Conservation (phyloP, 2,329 filamentous ascomycete species). For the Aspergillus versicolor region DNA sequence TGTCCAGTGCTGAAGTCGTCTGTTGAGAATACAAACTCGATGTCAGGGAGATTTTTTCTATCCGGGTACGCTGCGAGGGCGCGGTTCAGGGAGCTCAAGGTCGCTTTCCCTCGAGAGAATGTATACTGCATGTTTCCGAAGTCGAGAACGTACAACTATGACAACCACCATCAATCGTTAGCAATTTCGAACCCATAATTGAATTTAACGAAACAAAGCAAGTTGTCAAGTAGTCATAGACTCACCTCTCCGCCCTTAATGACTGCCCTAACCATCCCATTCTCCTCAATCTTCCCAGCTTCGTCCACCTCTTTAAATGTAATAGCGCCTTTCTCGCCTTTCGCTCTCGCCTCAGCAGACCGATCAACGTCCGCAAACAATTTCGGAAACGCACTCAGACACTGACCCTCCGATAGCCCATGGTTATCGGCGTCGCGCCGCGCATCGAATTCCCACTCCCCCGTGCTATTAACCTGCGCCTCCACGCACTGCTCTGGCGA, state of each 20-base stretch:
- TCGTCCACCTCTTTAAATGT: constrained; percentile 36
- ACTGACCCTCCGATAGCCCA: constrained; percentile 37
- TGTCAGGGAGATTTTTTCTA: constrained; percentile 43
- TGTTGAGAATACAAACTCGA: constrained; percentile 51
- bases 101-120: constrained; percentile 40
- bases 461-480: background rate
- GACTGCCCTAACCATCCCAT: constrained; percentile 39
- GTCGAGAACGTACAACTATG: constrained; percentile 39
- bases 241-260: constrained; percentile 38
- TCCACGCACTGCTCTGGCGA: background rate
- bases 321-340: constrained; percentile 22
- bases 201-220: background rate
- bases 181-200: background rate
- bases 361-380: constrained; percentile 40
- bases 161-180: background rate
- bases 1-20: constrained; percentile 43
- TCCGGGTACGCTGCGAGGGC: constrained; percentile 44
- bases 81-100: constrained; percentile 49
- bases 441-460: constrained; percentile 33
- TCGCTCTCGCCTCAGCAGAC: constrained; percentile 20
- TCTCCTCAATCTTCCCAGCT: constrained; percentile 23
- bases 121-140: constrained; percentile 35
- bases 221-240: background rate
- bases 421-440: constrained; percentile 38
- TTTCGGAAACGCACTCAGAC: constrained; percentile 42